Evolutionary conservation across 805 yeast species (phyloP).

Genomic region (Candida tallmaniae): DNA sequence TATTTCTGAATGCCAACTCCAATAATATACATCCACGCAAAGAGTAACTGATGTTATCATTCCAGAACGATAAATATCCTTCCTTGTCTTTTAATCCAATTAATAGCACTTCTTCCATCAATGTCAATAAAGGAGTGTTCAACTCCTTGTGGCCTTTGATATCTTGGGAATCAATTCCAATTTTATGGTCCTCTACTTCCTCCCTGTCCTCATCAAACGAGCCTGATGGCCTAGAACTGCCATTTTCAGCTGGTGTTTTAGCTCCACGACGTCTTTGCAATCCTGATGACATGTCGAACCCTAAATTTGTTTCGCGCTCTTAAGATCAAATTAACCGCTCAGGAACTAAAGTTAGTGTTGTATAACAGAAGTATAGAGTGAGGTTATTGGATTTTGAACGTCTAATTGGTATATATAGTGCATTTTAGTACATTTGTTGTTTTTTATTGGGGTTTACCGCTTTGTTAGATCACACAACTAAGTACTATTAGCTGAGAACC

Average conservation of each 20-base stretch:
- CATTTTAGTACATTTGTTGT: no score
- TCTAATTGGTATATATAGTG: no score
- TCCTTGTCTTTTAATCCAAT: constrained; percentile 94
- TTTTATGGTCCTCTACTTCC: constrained; percentile 46
- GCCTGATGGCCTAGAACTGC: constrained; percentile 15
- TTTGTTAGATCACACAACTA: no score
- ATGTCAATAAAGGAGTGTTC: constrained; percentile 68
- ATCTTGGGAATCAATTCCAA: constrained; percentile 81
- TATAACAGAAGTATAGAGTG: no score
- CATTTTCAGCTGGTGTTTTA: constrained; percentile 19
- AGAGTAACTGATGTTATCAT: constrained; percentile 94
- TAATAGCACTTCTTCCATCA: constrained; percentile 94
- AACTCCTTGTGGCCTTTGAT: constrained; percentile 37
- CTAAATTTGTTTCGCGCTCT: no score
- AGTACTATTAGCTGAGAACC: no score
- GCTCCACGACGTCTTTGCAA: constrained; percentile 77
- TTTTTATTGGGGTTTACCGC: no score
- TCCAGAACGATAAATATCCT: constrained; percentile 96
- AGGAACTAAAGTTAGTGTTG: no score
- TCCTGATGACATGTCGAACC: constrained; percentile 48
- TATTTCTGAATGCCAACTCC: constrained; percentile 88
- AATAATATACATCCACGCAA: constrained; percentile 89
- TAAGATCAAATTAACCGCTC: no score
- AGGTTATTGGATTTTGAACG: no score
- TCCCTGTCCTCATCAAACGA: constrained; percentile 19